Base-by-base conservation (phyloP, 495 filamentous ascomycete genomes). In the Podospora sp. region DNA sequence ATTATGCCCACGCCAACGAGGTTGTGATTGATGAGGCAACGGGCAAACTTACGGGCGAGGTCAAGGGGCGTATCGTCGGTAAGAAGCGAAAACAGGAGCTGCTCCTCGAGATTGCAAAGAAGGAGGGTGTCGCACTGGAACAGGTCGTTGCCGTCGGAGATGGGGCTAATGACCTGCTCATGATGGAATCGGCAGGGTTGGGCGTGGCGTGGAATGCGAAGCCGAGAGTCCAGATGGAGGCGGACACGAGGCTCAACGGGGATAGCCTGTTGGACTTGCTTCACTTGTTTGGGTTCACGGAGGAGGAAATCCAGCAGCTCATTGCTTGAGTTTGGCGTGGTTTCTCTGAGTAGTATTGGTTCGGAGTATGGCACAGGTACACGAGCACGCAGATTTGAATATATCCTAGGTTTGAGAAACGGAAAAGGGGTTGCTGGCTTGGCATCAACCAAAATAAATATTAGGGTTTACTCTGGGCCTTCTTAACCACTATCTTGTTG, bases 161-260 rank as follows among this genome's bases (percentile, higher is more conserved):
- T 72, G 95, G 95, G 25, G 94, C 95, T 49, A 99, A 99, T 72
- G 95, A 99, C 72, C 81, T 99, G 46, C 83, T 90, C 51, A 99
- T 99, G 95, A 91, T 99, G 79, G 83, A 86, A 27, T 87, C 87
- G 58, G 94, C 95, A 20, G 95, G 94, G 6, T 78, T 97, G 64
- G 95, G 95, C 6, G 88, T 98, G 49, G 95, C 95, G 16, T 97
- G 93, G 86, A 91, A 93, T 76, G 95, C 95, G 25, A 99, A 99
- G 82, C 90, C 90, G 60, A 87, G 86, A 69, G 95, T 99, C 64
- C 95, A 99, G 81, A 85, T 90, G 74, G 89, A 91, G 72, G 94
- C 95, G 1, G 88, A 88, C 6, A 89, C 91, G 27, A 84, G 92
- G 60, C 76, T 98, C 61, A 98, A 99, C 73, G 87, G 91, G 36